Conservation (phyloP, 1,139 yeast species). For the Yamadazyma spencermartinsiae region DNA sequence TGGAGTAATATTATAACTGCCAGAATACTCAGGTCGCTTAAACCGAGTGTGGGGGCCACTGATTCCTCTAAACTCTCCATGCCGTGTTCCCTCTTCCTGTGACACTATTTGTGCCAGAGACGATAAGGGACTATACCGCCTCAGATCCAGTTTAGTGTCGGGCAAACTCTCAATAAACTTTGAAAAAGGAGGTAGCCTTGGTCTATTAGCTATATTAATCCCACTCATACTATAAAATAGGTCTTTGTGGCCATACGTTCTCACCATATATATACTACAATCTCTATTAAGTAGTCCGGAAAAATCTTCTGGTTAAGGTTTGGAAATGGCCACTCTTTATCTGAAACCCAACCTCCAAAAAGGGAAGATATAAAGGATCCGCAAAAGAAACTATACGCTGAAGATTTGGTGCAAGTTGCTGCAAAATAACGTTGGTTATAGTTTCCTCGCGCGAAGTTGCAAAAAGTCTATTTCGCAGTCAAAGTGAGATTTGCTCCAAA, state of each 20-base stretch:
- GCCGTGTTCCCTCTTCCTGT: no score
- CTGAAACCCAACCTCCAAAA: neutral
- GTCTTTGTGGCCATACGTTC: no score
- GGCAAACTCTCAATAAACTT: constrained; percentile 10
- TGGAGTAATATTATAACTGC: neutral
- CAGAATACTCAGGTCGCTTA: no score
- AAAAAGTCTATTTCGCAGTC: no score
- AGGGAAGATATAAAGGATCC: constrained; percentile 1
- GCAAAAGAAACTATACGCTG: neutral
- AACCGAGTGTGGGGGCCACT: no score
- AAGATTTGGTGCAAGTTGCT: constrained; percentile 14
- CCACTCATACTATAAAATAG: constrained; percentile 1
- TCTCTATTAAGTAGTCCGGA: neutral
- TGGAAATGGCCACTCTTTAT: neutral
- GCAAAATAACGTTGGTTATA: constrained; percentile 9
- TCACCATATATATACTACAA: neutral
- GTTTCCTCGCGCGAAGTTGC: neutral
- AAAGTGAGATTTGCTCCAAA: constrained; percentile 6
- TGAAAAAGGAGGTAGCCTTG: constrained; percentile 14
- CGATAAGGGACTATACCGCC: neutral
- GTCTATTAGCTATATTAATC: neutral
- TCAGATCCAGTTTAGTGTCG: neutral
- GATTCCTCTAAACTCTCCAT: no score
- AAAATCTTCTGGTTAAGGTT: neutral
- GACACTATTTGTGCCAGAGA: neutral